Evolutionary conservation across 495 filamentous ascomycete species (phyloP), one percentile per base, ranked within the genome.

Genomic region (Hyaloscypha hepaticicola): DNA sequence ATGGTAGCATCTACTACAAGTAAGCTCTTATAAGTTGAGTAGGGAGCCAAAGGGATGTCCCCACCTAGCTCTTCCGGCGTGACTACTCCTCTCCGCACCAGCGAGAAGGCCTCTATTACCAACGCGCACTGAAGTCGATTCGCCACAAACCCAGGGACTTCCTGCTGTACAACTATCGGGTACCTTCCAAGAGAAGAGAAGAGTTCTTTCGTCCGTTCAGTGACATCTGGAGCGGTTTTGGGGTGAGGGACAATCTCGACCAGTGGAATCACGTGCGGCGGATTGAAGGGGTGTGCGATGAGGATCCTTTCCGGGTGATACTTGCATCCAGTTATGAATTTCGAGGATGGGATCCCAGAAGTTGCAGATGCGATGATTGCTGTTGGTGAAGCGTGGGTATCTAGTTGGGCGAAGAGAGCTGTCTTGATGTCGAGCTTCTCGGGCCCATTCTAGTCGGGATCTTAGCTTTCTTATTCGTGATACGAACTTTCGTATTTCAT

Each of bases 221-320:
- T 76, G 8, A 79, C 62, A 28, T 71, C 70, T 1, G 74, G 25
- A 1, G 67, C 60, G 0, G 84, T 85, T n/a, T 63, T 38, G 0
- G 77, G 73, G 0, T 78, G 75, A 1, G 84, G 84, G 1, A 87
- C 85, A 61, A 86, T 72, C 70, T 87, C 84, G 16, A 87, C 72
- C 0, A 88, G 67, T 0, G 85, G 84, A 79, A 88, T 87, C 38
- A 88, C 76, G 68, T 88, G 83, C 7, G 84, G 86, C 21, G 84
- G 86, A 49, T 88, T 87, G 65, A 84, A 88, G 0, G 85, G 85
- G 68, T 88, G 86, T 24, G 82, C 84, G 6, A 86, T 78, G 0
- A 87, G 61, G 5, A 88, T 67, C 1, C 84, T 73, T 9, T 45
- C 58, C 83, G 55, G 77, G 48, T 51, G 48, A 27, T 83, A 76